Evolutionary conservation across 768 basidiomycete genomes (phyloP).

Genomic region (Tricholoma saponaceum): DNA sequence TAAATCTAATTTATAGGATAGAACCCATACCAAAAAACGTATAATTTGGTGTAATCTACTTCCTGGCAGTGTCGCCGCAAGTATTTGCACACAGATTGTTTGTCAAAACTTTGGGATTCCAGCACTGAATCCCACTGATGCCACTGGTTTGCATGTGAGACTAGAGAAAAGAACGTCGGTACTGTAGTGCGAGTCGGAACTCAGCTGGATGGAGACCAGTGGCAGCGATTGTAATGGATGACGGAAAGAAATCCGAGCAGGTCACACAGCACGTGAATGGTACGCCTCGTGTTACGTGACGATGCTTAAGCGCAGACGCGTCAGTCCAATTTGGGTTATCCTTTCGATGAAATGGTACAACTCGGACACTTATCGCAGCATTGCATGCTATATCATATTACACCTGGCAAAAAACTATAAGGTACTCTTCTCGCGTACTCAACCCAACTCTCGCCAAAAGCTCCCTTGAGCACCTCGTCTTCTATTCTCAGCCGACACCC

Average conservation of each 20-base stretch:
- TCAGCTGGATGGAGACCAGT: neutral
- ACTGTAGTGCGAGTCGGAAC: too few relatives aligned
- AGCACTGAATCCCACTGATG: too few relatives aligned
- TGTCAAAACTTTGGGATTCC: too few relatives aligned
- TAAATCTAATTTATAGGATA: neutral
- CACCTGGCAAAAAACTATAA: conserved; percentile 5
- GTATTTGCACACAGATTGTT: too few relatives aligned
- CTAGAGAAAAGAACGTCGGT: too few relatives aligned
- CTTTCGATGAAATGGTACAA: too few relatives aligned
- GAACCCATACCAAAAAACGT: neutral
- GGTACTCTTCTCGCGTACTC: conserved; percentile 9
- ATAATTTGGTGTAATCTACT: neutral
- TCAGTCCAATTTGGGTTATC: too few relatives aligned
- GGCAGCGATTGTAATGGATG: too few relatives aligned
- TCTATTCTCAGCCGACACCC: conserved; percentile 25
- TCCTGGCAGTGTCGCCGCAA: too few relatives aligned
- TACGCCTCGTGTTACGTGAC: neutral
- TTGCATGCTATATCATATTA: neutral
- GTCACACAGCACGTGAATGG: neutral
- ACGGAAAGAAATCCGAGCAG: too few relatives aligned
- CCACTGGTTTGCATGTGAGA: too few relatives aligned
- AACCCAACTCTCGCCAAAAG: conserved; percentile 9
- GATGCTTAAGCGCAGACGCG: neutral
- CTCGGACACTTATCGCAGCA: too few relatives aligned
- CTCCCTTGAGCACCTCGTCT: conserved; percentile 4